Conservation (phyloP, 768 basidiomycete genomes). For the Ramaria rubella region DNA sequence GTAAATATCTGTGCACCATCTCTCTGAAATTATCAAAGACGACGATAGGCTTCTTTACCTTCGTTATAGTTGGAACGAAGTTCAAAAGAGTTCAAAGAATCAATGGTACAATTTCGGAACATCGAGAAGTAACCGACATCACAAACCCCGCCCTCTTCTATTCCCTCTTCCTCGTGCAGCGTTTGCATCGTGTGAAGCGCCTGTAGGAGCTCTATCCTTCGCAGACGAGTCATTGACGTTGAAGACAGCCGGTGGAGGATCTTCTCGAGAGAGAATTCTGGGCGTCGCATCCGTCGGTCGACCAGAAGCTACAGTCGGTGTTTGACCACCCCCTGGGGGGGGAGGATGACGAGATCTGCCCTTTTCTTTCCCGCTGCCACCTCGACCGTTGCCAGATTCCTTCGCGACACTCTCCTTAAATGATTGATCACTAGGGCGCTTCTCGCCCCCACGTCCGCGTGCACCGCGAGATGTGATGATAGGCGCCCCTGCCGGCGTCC, state of each 20-base stretch:
- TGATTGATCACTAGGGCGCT: constrained; percentile 16
- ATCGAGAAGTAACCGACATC: not conserved
- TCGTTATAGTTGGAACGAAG: no score
- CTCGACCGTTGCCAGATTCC: constrained; percentile 18
- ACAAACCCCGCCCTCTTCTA: constrained; percentile 18
- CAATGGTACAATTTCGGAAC: not conserved
- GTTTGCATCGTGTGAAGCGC: constrained; percentile 5
- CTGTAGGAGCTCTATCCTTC: not conserved
- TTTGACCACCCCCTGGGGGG: not conserved
- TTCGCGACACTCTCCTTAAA: constrained; percentile 7
- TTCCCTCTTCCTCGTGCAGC: constrained; percentile 24
- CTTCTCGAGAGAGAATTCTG: constrained; percentile 7
- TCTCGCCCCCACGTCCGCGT: constrained; percentile 18
- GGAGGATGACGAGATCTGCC: not conserved
- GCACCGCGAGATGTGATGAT: constrained; percentile 7
- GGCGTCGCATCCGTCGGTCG: not conserved
- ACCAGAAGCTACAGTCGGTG: not conserved
- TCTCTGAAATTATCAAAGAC: no score
- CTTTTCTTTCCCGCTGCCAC: constrained; percentile 16
- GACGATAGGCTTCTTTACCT: no score
- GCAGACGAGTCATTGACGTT: not conserved
- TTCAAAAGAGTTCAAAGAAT: no score
- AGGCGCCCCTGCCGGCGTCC: constrained; percentile 2
- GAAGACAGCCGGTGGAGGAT: not conserved
- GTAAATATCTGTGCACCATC: no score